Percentiles rank a stretch among this genome's conserved stretches.
Evolutionary conservation across 2,329 filamentous ascomycete genomes (phyloP).

Genomic region (Pestalotiopsis sp.): DNA sequence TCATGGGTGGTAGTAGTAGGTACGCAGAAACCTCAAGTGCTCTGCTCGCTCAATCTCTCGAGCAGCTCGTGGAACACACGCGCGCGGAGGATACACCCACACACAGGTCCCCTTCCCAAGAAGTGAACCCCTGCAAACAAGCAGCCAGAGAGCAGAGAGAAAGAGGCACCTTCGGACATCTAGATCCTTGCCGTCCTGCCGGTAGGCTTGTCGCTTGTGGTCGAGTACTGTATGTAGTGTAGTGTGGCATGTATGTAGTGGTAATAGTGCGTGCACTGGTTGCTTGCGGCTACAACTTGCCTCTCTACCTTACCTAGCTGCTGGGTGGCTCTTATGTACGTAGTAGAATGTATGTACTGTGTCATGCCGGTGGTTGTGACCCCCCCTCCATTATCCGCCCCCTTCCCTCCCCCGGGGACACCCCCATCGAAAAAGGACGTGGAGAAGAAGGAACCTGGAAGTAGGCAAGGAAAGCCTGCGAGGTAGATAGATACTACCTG

Average conservation of each 20-base stretch:
- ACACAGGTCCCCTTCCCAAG: background rate
- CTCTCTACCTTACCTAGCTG: no score
- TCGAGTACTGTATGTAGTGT: background rate
- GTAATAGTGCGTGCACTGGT: background rate
- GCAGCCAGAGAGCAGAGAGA: background rate
- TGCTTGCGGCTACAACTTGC: background rate
- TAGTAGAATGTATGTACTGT: background rate
- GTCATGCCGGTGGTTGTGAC: background rate
- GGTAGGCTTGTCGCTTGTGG: background rate
- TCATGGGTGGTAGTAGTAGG: background rate
- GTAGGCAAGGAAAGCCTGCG: background rate
- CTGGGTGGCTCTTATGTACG: no score
- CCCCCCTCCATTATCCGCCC: background rate
- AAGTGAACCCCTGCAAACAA: background rate
- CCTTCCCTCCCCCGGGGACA: background rate
- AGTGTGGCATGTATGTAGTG: no score
- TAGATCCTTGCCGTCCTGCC: background rate
- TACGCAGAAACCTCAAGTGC: background rate
- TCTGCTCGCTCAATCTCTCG: background rate
- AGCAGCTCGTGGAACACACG: background rate
- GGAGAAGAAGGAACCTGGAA: background rate
- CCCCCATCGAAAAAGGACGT: background rate
- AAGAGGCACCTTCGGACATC: background rate
- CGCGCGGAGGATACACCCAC: background rate
- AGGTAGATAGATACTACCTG: background rate